Evolutionary conservation across 805 yeast species (phyloP).

Genomic region (Osmozyma mogii): DNA sequence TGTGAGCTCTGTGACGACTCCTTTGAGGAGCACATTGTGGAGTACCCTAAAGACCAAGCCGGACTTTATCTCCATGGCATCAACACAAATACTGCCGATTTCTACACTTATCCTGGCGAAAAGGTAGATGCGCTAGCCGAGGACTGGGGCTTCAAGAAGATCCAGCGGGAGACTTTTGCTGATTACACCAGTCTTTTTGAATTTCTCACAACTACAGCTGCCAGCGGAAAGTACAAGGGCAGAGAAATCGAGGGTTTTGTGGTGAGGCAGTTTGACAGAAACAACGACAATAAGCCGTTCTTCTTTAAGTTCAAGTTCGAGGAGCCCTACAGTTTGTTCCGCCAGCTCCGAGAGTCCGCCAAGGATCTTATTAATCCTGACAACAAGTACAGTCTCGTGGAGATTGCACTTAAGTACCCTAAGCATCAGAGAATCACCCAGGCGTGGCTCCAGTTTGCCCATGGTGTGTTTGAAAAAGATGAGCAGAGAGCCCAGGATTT

Average conservation of each 20-base stretch:
- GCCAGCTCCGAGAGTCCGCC: constrained; percentile 87
- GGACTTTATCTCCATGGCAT: constrained; percentile 91
- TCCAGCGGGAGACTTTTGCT: constrained; percentile 38
- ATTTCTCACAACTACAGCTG: constrained; percentile 49
- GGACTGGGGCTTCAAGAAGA: constrained; percentile 62
- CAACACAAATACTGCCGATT: constrained; percentile 56
- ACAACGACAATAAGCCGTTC: constrained; percentile 32
- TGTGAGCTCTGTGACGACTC: constrained; percentile 88
- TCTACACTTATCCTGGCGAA: constrained; percentile 57
- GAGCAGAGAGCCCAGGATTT: constrained; percentile 41
- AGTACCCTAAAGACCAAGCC: constrained; percentile 54
- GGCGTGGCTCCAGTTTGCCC: constrained; percentile 62
- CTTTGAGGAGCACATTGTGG: constrained; percentile 90
- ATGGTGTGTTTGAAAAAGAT: constrained; percentile 44
- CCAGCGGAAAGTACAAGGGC: constrained; percentile 63
- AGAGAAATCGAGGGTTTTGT: constrained; percentile 92
- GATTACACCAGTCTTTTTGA: constrained; percentile 34
- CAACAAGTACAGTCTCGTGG: constrained; percentile 12
- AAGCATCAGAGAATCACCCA: constrained; percentile 53
- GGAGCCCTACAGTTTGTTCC: constrained; percentile 86
- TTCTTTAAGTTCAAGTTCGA: constrained; percentile 93
- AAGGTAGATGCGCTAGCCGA: constrained; percentile 54
- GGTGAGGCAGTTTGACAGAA: constrained; percentile 47
- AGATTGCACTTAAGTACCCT: constrained; percentile 3
- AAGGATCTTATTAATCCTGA: constrained; percentile 37